Conservation (phyloP, 352 stramenopile genomes). For the Phytophthora vignae region DNA sequence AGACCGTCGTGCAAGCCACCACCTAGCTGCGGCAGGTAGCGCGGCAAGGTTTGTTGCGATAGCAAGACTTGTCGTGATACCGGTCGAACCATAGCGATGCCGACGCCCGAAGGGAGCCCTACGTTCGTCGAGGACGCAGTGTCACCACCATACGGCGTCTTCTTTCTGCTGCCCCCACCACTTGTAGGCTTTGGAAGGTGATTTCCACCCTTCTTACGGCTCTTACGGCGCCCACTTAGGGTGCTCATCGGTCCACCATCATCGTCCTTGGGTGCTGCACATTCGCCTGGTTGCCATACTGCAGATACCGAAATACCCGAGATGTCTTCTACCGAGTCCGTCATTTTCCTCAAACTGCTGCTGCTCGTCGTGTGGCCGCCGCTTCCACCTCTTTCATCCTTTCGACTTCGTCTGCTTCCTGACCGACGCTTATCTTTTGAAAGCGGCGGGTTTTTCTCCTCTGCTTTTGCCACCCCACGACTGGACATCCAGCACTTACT, state of each 20-base stretch:
- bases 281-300: conserved; percentile 32
- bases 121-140: conserved; percentile 20
- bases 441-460: conserved; percentile 48
- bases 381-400: conserved; percentile 42
- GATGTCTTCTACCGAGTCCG: conserved; percentile 41
- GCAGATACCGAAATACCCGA: conserved; percentile 14
- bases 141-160: conserved; percentile 26
- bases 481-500: conserved; percentile 49
- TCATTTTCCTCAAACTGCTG: conserved; percentile 46
- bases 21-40: conserved; percentile 57
- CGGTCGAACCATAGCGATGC: conserved; percentile 49
- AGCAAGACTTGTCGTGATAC: conserved; percentile 53
- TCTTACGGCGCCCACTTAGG: conserved; percentile 42
- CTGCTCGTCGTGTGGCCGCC: conserved; percentile 44
- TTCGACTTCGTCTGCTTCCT: conserved; percentile 45
- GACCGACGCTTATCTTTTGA: conserved; percentile 55
- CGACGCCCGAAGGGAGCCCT: conserved; percentile 24
- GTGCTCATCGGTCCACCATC: conserved; percentile 32
- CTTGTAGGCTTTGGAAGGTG: conserved; percentile 50
- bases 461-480: conserved; percentile 50
- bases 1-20: conserved; percentile 31
- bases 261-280: conserved; percentile 51
- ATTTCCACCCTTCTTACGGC: conserved; percentile 51
- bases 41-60: conserved; percentile 45
- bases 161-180: conserved; percentile 45